Percentiles rank a stretch among this genome's conserved stretches.
Evolutionary conservation across 2,329 filamentous ascomycete genomes (phyloP).

Genomic region (Trichoderma sp.): DNA sequence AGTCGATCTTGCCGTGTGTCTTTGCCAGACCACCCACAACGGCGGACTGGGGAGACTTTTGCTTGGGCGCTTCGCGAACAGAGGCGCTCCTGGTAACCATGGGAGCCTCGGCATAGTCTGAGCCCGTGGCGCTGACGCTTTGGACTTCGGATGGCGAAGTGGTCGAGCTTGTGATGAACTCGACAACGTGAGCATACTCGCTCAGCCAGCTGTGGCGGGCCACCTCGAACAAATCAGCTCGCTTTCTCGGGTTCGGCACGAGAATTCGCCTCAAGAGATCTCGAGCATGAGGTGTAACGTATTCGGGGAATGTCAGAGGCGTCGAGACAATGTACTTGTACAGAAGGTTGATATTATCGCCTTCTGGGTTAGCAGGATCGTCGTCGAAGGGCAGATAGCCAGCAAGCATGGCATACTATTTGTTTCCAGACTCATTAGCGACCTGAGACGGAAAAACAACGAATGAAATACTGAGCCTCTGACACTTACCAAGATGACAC

Average conservation of each 20-base stretch:
- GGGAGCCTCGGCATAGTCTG: conserved; percentile 56
- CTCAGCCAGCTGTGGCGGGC: conserved; percentile 97
- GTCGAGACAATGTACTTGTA: conserved; percentile 99
- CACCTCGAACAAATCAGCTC: conserved; percentile 95
- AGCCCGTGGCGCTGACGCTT: conserved; percentile 65
- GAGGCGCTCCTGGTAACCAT: conserved; percentile 81
- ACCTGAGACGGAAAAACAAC: neutral
- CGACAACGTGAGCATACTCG: conserved; percentile 94
- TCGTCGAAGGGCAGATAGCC: conserved; percentile 98
- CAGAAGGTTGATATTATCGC: conserved; percentile 96
- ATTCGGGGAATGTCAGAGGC: conserved; percentile 95
- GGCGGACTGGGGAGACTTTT: conserved; percentile 50
- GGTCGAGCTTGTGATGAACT: conserved; percentile 94
- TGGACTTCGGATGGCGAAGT: conserved; percentile 84
- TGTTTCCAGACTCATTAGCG: neutral
- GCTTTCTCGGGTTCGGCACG: conserved; percentile 89
- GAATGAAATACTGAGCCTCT: no score
- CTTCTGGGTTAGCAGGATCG: conserved; percentile 95
- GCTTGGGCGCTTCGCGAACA: conserved; percentile 80
- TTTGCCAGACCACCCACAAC: conserved; percentile 63
- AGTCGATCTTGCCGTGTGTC: conserved; percentile 72
- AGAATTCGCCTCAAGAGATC: conserved; percentile 90
- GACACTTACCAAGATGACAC: conserved; percentile 87
- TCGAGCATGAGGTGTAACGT: conserved; percentile 92
- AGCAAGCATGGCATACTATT: conserved; percentile 96